Evolutionary conservation across 2,329 filamentous ascomycete genomes (phyloP).

Genomic region (Aaosphaeria pasadenensis): DNA sequence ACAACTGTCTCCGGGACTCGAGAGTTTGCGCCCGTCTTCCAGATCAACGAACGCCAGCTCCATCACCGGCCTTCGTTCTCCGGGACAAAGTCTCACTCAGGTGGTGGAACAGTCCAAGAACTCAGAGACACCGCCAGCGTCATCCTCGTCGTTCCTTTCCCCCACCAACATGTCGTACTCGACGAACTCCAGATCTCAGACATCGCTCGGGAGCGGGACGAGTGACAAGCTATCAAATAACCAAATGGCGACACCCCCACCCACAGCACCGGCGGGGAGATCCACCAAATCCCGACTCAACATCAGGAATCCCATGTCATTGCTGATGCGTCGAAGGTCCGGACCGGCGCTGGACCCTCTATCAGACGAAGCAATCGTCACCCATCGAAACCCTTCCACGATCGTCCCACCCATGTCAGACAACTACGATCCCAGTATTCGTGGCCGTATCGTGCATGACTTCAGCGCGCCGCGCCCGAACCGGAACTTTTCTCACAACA

Average conservation of each 20-base stretch:
- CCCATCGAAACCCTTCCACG: slow-evolving; percentile 41
- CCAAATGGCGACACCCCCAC: slow-evolving; percentile 16
- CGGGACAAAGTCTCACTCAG: slow-evolving; percentile 22
- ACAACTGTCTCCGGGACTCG: slow-evolving; percentile 17
- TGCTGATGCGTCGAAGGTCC: slow-evolving; percentile 57
- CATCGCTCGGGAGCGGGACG: slow-evolving; percentile 29
- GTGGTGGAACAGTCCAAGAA: slow-evolving; percentile 14
- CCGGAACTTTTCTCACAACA: slow-evolving; percentile 37
- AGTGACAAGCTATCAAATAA: slow-evolving; percentile 27
- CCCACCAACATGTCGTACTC: slow-evolving; percentile 24
- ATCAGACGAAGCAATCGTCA: slow-evolving; percentile 51
- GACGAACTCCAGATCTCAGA: slow-evolving; percentile 28
- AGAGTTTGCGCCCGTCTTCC: slow-evolving; percentile 17
- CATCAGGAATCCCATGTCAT: slow-evolving; percentile 59
- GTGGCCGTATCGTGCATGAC: slow-evolving; percentile 62
- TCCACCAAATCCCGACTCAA: slow-evolving; percentile 51
- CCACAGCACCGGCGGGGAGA: slow-evolving; percentile 22
- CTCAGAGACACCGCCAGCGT: slow-evolving; percentile 13
- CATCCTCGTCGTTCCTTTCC: slow-evolving; percentile 18
- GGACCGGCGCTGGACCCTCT: slow-evolving; percentile 47
- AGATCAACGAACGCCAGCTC: slow-evolving; percentile 13
- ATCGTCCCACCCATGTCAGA: slow-evolving; percentile 52
- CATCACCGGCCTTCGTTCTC: slow-evolving; percentile 30
- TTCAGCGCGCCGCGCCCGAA: slow-evolving; percentile 59
- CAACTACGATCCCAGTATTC: slow-evolving; percentile 62